These are phyloP conservation scores for Citrullus mucosospermus DNA, from an alignment of 306 rosid species.

Conservation along the genomic window DNA sequence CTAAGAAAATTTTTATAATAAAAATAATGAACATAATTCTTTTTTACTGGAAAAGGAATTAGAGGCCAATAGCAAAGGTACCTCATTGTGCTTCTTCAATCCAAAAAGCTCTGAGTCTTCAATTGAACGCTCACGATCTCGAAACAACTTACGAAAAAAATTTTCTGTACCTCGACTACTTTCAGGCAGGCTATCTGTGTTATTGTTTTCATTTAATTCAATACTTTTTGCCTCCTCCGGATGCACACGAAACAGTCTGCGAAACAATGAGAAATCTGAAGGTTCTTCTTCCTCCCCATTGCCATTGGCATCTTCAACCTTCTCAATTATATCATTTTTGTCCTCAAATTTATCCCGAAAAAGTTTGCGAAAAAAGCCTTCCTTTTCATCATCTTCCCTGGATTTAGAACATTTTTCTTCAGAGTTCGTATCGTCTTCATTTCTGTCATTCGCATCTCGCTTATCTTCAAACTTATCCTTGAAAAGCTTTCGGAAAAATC, in stretches of 20 bases:
- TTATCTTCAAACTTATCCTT: slow-evolving; percentile 75
- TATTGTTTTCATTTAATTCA: slow-evolving; percentile 38
- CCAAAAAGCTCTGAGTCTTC: slow-evolving; percentile 87
- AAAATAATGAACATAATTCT: neutral
- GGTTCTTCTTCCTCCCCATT: slow-evolving; percentile 67
- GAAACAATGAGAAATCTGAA: slow-evolving; percentile 70
- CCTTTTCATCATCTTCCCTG: slow-evolving; percentile 74
- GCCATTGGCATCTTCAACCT: slow-evolving; percentile 50
- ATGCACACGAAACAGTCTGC: slow-evolving; percentile 77
- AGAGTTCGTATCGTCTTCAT: slow-evolving; percentile 36
- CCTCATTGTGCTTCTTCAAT: slow-evolving; percentile 75
- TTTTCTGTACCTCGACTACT: slow-evolving; percentile 84
- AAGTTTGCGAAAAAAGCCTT: slow-evolving; percentile 66
- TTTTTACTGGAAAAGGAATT: neutral
- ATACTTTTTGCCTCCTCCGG: slow-evolving; percentile 65
- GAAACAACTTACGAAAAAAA: slow-evolving; percentile 80
- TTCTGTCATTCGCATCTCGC: slow-evolving; percentile 63
- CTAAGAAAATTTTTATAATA: neutral
- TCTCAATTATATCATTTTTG: slow-evolving; percentile 54
- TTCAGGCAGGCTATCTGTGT: slow-evolving; percentile 34
- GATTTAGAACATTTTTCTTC: slow-evolving; percentile 50
- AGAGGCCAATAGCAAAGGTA: slow-evolving; percentile 12
- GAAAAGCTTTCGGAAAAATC: slow-evolving; percentile 63
- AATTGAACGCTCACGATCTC: slow-evolving; percentile 75
- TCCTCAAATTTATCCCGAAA: slow-evolving; percentile 72